Conservation (phyloP, 1,284 basidiomycete species). For the Sporisorium iseilematis-ciliati region DNA sequence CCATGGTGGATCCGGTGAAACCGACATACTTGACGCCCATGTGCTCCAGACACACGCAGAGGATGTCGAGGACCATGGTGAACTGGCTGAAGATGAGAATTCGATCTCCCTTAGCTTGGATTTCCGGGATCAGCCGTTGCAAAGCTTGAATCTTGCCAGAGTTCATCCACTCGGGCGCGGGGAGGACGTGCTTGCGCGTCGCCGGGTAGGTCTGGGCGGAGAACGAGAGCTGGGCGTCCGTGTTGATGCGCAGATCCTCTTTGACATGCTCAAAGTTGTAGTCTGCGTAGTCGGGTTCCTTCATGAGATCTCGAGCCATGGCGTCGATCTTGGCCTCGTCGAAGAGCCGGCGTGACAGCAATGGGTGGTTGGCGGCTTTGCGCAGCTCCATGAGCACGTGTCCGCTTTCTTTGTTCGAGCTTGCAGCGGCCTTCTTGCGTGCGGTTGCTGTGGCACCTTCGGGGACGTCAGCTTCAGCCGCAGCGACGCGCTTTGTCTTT, state of each 20-base stretch:
- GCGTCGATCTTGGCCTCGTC: slow-evolving; percentile 80
- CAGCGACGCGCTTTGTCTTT: slow-evolving; percentile 76
- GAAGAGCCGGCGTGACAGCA: slow-evolving; percentile 89
- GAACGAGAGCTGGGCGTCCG: slow-evolving; percentile 65
- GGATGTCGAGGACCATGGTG: slow-evolving; percentile 74
- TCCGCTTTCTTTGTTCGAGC: slow-evolving; percentile 39
- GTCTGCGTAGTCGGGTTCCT: slow-evolving; percentile 79
- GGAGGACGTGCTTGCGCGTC: slow-evolving; percentile 79
- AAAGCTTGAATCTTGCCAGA: slow-evolving; percentile 89
- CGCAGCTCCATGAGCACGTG: slow-evolving; percentile 96
- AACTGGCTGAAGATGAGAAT: slow-evolving; percentile 90
- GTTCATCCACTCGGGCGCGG: slow-evolving; percentile 82
- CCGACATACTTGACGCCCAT: slow-evolving; percentile 83
- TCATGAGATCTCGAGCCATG: slow-evolving; percentile 85
- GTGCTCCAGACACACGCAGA: slow-evolving; percentile 85
- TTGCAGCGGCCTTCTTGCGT: slow-evolving; percentile 25
- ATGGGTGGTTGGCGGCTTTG: slow-evolving; percentile 94
- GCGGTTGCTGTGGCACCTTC: slow-evolving; percentile 9
- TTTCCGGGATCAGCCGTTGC: slow-evolving; percentile 79
- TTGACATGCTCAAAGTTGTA: slow-evolving; percentile 63
- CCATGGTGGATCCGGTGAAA: slow-evolving; percentile 93
- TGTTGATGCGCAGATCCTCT: slow-evolving; percentile 69
- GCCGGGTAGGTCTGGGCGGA: slow-evolving; percentile 43
- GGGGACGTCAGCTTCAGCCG: slow-evolving; percentile 74
- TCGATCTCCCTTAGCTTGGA: slow-evolving; percentile 80